Evolutionary conservation across 176 grass and related monocot genomes (phyloP).

Genomic region (Pontederia crassipes): DNA sequence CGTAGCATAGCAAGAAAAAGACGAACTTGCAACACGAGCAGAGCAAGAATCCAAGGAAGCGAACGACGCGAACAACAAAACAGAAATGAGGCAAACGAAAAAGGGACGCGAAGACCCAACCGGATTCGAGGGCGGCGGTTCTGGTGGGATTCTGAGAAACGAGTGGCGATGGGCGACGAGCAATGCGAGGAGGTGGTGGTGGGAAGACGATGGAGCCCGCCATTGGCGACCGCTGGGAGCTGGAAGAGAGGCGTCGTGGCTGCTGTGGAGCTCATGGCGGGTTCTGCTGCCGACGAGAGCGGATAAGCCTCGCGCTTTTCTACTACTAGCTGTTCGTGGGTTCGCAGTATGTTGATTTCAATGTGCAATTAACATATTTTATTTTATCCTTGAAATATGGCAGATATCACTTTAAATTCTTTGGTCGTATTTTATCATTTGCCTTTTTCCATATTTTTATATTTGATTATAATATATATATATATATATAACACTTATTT

Average conservation of each 20-base stretch:
- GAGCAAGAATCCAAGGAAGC: not conserved
- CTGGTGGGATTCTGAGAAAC: slow-evolving; percentile 17
- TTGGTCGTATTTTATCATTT: no score
- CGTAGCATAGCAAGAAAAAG: not conserved
- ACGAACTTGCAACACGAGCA: not conserved
- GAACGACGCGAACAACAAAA: not conserved
- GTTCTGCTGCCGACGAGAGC: not conserved
- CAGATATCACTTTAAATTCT: no score
- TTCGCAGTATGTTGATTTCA: no score
- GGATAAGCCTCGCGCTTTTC: no score
- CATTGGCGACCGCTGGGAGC: slow-evolving; percentile 24
- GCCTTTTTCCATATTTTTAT: no score
- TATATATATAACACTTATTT: no score
- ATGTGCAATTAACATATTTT: no score
- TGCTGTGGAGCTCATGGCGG: slow-evolving; percentile 28
- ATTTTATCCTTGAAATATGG: no score
- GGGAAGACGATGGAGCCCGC: slow-evolving; percentile 6
- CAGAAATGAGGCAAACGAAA: not conserved
- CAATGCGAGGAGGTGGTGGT: not conserved
- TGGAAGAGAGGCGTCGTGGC: slow-evolving; percentile 15
- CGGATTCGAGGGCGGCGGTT: slow-evolving; percentile 6
- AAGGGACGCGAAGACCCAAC: not conserved
- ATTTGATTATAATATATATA: no score
- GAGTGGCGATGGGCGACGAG: slow-evolving; percentile 14
- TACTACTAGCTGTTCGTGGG: no score